Base-by-base conservation (phyloP, 805 yeast genomes). In the Wilhelminamyces savonicus region DNA sequence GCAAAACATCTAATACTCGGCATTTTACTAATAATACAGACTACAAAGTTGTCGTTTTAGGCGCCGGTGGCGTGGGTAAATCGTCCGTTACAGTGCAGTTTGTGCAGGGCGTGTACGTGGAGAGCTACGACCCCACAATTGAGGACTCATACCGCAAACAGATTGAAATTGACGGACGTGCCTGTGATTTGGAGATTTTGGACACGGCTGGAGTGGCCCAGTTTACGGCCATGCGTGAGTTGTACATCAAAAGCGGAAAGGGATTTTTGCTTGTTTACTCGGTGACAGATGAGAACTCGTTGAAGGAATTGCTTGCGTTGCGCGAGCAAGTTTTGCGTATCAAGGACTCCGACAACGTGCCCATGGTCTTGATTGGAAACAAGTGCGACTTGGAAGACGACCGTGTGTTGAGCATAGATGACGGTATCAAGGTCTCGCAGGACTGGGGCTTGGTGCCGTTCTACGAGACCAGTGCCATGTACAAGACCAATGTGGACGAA, bases 41-140 rank as follows among this genome's bases (percentile, higher is more conserved):
- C 52, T 87, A 87, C 56, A 86, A 85, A 52, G 65, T 92, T 26
- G 97, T 85, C 12, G 92, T 90, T 13, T 65, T 90, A 35, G 98
- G 98, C 37, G 94, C 96, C 10, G 97, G 97, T 46, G 96, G 97
- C 59, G 96, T 86, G 7, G 98, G 98, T 46, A 90, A 90, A 49
- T 85, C 97, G 15, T 87, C 94, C 23, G 65, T 90, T 23, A 87
- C 96, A 2, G 95, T 86, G 5, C 95, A 86, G 51, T 88, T 82
- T 50, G 94, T 86, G 3, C 94, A 85, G 52, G 92, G 92, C 8
- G 82, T 82, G 2, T 88, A 85, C 54, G 76, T 85, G 32, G 97
- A 90, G 48, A 73, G 86, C 21, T 90, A 90, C 59, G 97, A 90
- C 50, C 97, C 98, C 7, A 92, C 98, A 7, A 92, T 90, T 41